These are phyloP conservation scores for Pestalotiopsis sp. DNA, from an alignment of 2,329 filamentous ascomycete genomes.

Conservation along the genomic window DNA sequence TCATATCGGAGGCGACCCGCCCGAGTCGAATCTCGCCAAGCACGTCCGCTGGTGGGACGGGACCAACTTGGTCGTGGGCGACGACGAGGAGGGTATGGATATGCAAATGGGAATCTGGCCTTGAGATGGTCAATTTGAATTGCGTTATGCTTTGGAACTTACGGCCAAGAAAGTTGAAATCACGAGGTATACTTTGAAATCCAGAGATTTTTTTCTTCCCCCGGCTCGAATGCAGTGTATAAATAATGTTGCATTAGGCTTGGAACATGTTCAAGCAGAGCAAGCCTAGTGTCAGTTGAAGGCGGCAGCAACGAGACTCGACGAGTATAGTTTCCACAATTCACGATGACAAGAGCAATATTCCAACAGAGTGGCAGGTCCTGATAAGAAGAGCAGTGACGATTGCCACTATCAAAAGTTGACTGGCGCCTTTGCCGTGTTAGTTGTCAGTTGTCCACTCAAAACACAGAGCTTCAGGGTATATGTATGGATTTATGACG, in stretches of 20 bases:
- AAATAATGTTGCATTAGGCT: too few species aligned
- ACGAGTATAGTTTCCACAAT: background rate
- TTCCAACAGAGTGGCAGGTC: background rate
- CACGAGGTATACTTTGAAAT: too few species aligned
- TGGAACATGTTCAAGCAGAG: too few species aligned
- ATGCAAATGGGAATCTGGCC: constrained; percentile 17
- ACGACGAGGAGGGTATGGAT: constrained; percentile 6
- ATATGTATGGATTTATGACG: background rate
- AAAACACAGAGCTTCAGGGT: background rate
- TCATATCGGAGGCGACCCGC: constrained; percentile 5
- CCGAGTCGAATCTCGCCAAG: background rate
- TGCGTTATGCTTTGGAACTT: background rate
- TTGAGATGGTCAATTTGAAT: background rate
- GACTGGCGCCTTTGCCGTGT: background rate
- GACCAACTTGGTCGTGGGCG: constrained; percentile 12
- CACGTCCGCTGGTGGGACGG: constrained; percentile 31
- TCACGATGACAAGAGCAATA: background rate
- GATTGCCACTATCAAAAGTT: background rate
- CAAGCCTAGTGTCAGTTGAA: too few species aligned
- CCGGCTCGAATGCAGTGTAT: too few species aligned
- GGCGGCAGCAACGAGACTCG: background rate
- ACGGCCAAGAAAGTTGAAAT: too few species aligned
- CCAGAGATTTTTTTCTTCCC: too few species aligned
- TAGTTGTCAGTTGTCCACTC: background rate
- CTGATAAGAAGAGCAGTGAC: background rate